Base-by-base conservation (phyloP, 192 early-diverging fungal species). In the Coemansia sp. region DNA sequence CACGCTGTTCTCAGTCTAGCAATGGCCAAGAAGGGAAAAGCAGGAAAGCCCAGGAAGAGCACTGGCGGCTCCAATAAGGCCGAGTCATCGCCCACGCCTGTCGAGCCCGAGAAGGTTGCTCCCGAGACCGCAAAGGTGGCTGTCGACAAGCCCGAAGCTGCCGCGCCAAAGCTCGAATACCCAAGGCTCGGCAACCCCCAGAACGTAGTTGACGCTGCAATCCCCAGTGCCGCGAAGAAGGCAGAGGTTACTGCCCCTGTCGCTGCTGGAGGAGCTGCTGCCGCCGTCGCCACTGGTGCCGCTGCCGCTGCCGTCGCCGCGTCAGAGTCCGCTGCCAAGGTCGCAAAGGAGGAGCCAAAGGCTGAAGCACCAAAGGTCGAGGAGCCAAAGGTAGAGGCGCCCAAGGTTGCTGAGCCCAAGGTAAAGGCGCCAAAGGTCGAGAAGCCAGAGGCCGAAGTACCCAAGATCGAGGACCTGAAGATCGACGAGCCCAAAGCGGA, bases 11-110 rank as follows among this genome's bases (percentile, higher is more conserved):
- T 26, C 12, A 28, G 13, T 16, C 5, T 53, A 53, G 52, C 52
- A 20, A 75, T 76, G 73, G 73, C 21, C 26, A 76, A 69, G 50
- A 76, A 76, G 41, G 52, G 45, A 53, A 76, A 76, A 61, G 61
- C 59, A 43, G 59, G 60, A 31, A 76, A 76, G 64, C 13, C 47
- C 18, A 73, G 66, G 61, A 73, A 73, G 71, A 58, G 41, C 47
- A 36, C 41, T n/a, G 39, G 61, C 13, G 28, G 47, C 72, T 26
- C 13, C 47, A 41, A 16, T 45, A 48, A 61, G 38, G 45, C 48
- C 42, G 18, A 59, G 25, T 50, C 41, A 53, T 53, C 52, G 52
- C 52, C 52, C 52, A 23, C 52, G 28, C 52, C 52, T 31, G 52
- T 53, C 52, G 52, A 53, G 26, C 52, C 52, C 25, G 52, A 53